These are phyloP conservation scores for Candida ovalis DNA, from an alignment of 805 yeast genomes.

Conservation along the genomic window DNA sequence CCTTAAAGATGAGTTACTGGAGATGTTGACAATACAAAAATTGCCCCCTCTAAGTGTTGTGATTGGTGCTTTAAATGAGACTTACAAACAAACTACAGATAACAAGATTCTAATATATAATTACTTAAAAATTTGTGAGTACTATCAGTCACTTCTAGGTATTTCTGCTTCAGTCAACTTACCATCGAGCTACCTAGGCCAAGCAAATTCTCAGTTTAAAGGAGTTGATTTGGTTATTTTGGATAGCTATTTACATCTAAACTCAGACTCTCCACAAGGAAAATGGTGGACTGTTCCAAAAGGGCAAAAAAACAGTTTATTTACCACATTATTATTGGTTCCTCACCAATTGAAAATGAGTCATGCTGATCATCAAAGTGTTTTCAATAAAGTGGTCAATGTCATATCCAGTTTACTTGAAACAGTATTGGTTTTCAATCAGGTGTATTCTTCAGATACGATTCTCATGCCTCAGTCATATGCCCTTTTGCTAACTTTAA, in stretches of 20 bases:
- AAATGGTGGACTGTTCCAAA: constrained; percentile 74
- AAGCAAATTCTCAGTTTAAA: constrained; percentile 28
- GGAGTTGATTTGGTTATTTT: constrained; percentile 57
- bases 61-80: constrained; percentile 40
- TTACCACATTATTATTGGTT: constrained; percentile 60
- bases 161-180: constrained; percentile 17
- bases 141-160: constrained; percentile 20
- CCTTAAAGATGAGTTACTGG: constrained; percentile 19
- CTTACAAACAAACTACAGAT: constrained; percentile 32
- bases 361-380: constrained; percentile 8
- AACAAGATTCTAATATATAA: constrained; percentile 48
- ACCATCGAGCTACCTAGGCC: constrained; percentile 24
- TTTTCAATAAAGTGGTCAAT: constrained; percentile 40
- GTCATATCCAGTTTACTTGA: constrained; percentile 46
- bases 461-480: constrained; percentile 47
- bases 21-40: constrained; percentile 18
- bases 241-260: constrained; percentile 59
- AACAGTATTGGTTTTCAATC: constrained; percentile 53
- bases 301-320: constrained; percentile 50
- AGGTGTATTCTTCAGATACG: constrained; percentile 21
- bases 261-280: constrained; percentile 41
- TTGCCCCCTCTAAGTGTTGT: constrained; percentile 52
- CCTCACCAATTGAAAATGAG: constrained; percentile 26
- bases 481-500: constrained; percentile 50
- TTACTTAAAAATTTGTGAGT: constrained; percentile 36